phyloP scores from a whole-genome alignment of 345 rosid species.

The Ceriops zippeliana region DNA sequence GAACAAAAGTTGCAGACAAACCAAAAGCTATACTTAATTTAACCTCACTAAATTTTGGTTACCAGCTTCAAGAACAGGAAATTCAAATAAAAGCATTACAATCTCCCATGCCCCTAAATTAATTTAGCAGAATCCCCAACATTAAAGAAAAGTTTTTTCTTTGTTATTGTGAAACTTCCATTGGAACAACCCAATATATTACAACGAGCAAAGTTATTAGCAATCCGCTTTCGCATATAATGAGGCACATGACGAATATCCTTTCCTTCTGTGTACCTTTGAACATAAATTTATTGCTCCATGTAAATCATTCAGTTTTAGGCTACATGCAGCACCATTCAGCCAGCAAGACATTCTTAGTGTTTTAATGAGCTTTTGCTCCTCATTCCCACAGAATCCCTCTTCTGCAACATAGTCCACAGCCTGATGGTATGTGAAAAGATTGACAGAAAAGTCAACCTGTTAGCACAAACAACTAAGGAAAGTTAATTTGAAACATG shows the following conservation, averaged over 20 bases:
- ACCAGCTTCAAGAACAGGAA: no score
- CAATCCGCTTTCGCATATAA: neutral
- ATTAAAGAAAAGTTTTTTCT: no score
- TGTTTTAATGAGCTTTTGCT: slow-evolving; percentile 37
- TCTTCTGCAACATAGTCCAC: slow-evolving; percentile 45
- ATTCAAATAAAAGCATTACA: no score
- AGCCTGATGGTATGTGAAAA: slow-evolving; percentile 34
- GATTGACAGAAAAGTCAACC: slow-evolving; percentile 1
- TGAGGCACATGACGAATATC: neutral
- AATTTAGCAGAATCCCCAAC: neutral
- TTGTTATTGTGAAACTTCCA: neutral
- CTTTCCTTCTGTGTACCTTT: slow-evolving; percentile 29
- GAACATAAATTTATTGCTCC: slow-evolving; percentile 49
- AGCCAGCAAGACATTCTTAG: slow-evolving; percentile 54
- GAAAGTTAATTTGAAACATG: neutral
- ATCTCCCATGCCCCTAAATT: neutral
- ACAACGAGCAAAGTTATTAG: neutral
- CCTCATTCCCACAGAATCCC: slow-evolving; percentile 40
- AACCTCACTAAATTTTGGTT: no score
- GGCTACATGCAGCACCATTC: slow-evolving; percentile 60
- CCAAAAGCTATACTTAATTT: neutral
- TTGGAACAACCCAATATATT: neutral
- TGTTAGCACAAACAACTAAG: neutral
- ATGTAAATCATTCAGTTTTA: slow-evolving; percentile 43
- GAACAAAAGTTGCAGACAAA: neutral